Evolutionary conservation across 805 yeast genomes (phyloP).

Genomic region (Ogataea ganodermae): DNA sequence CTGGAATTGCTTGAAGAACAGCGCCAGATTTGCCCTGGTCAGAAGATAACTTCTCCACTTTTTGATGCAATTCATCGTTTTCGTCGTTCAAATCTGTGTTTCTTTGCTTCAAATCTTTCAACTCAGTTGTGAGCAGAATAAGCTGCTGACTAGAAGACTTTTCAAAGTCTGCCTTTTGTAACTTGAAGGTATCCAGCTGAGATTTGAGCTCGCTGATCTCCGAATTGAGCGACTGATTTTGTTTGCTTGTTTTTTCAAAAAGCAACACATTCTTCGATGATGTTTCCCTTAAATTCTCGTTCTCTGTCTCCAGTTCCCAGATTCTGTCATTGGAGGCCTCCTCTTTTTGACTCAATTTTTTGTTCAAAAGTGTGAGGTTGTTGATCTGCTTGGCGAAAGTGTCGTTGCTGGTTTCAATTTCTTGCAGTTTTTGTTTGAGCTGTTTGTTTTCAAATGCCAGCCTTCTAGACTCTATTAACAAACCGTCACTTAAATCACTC

Average conservation of each 20-base stretch:
- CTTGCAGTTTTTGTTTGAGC: constrained; percentile 44
- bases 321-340: constrained; percentile 56
- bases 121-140: constrained; percentile 40
- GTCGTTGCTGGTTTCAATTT: constrained; percentile 45
- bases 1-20: constrained; percentile 20
- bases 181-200: constrained; percentile 49
- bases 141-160: constrained; percentile 42
- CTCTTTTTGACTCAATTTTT: constrained; percentile 42
- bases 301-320: constrained; percentile 63
- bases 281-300: constrained; percentile 42
- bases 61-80: constrained; percentile 56
- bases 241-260: constrained; percentile 43
- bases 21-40: constrained; percentile 14
- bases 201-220: constrained; percentile 41
- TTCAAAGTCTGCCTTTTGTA: constrained; percentile 42
- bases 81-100: constrained; percentile 68
- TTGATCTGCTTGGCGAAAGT: constrained; percentile 39
- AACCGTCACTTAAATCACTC: constrained; percentile 71
- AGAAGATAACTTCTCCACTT: constrained; percentile 26
- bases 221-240: constrained; percentile 29
- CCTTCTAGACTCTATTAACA: constrained; percentile 69
- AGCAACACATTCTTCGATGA: constrained; percentile 42
- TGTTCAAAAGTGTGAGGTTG: constrained; percentile 36
- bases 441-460: constrained; percentile 63
- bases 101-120: constrained; percentile 49